These are phyloP conservation scores for Carex littledalei DNA, from an alignment of 176 grass and related monocot genomes.

Conservation along the genomic window DNA sequence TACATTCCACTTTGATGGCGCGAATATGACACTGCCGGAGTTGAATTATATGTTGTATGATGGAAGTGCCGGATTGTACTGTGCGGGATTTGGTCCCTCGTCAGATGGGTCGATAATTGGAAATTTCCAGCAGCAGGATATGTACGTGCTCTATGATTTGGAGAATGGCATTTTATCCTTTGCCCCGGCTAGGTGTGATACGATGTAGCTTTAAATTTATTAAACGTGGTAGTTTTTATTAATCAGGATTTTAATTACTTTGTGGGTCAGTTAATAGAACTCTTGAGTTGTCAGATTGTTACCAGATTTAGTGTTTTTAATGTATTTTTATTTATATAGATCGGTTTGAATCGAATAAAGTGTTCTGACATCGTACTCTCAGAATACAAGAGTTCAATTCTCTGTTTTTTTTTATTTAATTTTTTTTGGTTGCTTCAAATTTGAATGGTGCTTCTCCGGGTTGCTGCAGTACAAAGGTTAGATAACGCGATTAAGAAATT, in stretches of 20 bases:
- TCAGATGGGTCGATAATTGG: slow-evolving; percentile 47
- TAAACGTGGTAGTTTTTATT: not conserved
- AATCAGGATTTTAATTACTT: slow-evolving; percentile 3
- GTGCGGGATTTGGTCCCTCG: slow-evolving; percentile 28
- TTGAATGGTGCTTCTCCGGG: not conserved
- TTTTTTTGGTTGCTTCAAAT: not conserved
- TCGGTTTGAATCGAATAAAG: not conserved
- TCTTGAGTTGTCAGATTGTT: not conserved
- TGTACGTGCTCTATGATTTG: slow-evolving; percentile 55
- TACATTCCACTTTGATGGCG: slow-evolving; percentile 49
- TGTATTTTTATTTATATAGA: slow-evolving; percentile 11
- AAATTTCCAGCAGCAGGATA: slow-evolving; percentile 61
- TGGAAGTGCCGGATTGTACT: slow-evolving; percentile 3
- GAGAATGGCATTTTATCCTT: slow-evolving; percentile 33
- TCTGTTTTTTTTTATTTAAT: not conserved
- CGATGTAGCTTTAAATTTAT: slow-evolving; percentile 21
- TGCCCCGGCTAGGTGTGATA: slow-evolving; percentile 28
- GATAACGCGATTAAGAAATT: not conserved
- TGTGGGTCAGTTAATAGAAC: not conserved
- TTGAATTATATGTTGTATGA: slow-evolving; percentile 44
- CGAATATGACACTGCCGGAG: slow-evolving; percentile 39
- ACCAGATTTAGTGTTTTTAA: not conserved
- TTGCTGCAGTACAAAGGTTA: not conserved
- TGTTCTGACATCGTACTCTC: not conserved
- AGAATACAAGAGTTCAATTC: not conserved